These are phyloP conservation scores for Macrocystidia cucumis DNA, from an alignment of 1,284 basidiomycete genomes.

Conservation along the genomic window DNA sequence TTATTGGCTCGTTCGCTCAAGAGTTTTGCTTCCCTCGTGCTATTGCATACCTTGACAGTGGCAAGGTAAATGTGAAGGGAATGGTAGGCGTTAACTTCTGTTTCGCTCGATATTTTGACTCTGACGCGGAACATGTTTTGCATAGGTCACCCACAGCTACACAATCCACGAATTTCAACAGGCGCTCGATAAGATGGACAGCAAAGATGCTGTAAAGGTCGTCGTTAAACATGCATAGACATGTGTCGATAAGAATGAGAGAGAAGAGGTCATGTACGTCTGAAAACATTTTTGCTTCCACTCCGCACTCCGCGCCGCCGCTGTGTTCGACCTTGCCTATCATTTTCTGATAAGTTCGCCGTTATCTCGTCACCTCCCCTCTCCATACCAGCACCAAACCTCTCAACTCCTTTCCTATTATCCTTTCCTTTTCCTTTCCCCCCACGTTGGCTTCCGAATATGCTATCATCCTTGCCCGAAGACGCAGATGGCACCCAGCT, in stretches of 20 bases:
- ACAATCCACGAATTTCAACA: conserved; percentile 72
- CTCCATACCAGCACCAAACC: conserved; percentile 83
- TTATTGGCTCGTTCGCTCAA: conserved; percentile 83
- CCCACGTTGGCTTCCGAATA: conserved; percentile 13
- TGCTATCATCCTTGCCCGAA: conserved; percentile 23
- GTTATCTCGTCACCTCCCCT: conserved; percentile 52
- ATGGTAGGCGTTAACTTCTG: conserved; percentile 44
- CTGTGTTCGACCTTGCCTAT: conserved; percentile 62
- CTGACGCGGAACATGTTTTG: conserved; percentile 2
- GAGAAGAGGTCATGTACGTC: no score
- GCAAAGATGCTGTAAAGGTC: conserved; percentile 62
- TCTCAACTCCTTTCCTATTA: conserved; percentile 59
- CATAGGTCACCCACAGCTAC: conserved; percentile 66
- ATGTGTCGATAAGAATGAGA: no score
- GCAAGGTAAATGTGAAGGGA: conserved; percentile 76
- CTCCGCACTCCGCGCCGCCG: conserved; percentile 71
- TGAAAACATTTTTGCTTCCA: conserved; percentile 81
- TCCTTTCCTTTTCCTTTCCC: conserved; percentile 23
- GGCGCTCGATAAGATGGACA: conserved; percentile 82
- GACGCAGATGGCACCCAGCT: conserved; percentile 52
- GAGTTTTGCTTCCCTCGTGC: conserved; percentile 84
- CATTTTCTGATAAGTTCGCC: conserved; percentile 43
- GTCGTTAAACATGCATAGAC: conserved; percentile 38
- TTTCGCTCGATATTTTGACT: neutral
- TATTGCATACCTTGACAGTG: conserved; percentile 80